Evolutionary conservation across 73 alveolate species (phyloP).

Genomic region (Stentor coeruleus): DNA sequence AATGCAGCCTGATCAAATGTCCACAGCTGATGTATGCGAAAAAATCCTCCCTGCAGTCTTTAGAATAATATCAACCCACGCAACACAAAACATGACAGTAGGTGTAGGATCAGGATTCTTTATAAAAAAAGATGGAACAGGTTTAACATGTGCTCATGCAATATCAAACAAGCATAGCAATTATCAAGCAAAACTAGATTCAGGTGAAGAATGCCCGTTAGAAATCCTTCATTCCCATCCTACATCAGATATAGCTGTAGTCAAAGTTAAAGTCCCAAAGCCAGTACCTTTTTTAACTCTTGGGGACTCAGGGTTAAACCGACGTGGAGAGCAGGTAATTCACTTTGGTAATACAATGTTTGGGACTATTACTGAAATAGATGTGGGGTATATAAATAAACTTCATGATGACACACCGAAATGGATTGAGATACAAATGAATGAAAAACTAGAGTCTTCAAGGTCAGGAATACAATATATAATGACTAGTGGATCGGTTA

Average conservation of each 20-base stretch:
- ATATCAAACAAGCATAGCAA: background rate
- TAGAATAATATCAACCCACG: background rate
- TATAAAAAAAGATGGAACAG: constrained; percentile 19
- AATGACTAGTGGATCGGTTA: background rate
- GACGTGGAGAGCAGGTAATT: background rate
- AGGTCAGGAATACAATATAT: background rate
- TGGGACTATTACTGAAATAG: background rate
- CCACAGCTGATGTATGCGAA: constrained; percentile 18
- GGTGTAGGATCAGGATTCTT: constrained; percentile 11
- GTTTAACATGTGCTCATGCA: background rate
- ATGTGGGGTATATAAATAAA: background rate
- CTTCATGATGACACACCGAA: background rate
- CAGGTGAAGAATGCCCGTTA: background rate
- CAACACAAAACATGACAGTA: background rate
- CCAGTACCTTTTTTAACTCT: background rate
- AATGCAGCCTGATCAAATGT: background rate
- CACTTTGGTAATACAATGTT: background rate
- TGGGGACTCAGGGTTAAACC: background rate
- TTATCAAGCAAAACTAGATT: background rate
- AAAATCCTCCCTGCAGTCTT: constrained; percentile 7
- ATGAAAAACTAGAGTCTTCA: background rate
- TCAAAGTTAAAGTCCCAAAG: background rate
- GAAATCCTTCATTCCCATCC: background rate
- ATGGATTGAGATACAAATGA: background rate
- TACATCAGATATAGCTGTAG: background rate